Base-by-base conservation (phyloP, 192 early-diverging fungal species). In the Rhizophagus prolifer region DNA sequence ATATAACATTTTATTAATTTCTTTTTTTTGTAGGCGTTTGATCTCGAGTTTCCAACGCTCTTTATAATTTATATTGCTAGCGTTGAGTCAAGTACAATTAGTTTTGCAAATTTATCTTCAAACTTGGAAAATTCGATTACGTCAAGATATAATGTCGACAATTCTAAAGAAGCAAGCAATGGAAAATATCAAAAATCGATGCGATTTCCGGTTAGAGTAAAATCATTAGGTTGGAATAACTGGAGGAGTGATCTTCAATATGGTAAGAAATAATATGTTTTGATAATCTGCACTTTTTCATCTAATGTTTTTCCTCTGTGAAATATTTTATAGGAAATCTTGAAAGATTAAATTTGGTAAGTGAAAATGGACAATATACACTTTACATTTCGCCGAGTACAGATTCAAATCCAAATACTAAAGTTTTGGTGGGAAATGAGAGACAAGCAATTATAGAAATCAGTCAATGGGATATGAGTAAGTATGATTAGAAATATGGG, bases 351-450 rank as follows among this genome's bases (percentile, higher is more conserved):
- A 63, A 44, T 63, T 47, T 63, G n/a, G 41, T 16, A 13, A 50
- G 23, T 70, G 46, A 74, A 60, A 76, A 68, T 67, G 83, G 83
- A 31, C 79, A 76, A 60, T 85, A 85, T 50, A 79, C 75, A n/a
- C 72, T 85, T 67, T 85, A 82, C 41, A 79, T 85, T 61, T 44
- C 77, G 16, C 81, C 77, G 2, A 47, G 78, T 9, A 26, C 21
- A 60, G 44, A 61, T 46, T 21, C 9, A 4, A 78, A 38, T 21
- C 13, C 31, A 36, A 41, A 34, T 25, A 58, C 79, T 0, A 73
- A 38, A 23, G 79, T 75, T 6, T 64, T 65, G 46, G 76, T 76
- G 26, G 65, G 77, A 67, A 85, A 80, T 60, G 77, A 81, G 16
- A 66, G 83, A 60, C 81, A 82, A 58, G 83, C 81, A 14, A 77